Evolutionary conservation across 2,329 filamentous ascomycete species (phyloP).

Genomic region (Fusarium vanettenii): DNA sequence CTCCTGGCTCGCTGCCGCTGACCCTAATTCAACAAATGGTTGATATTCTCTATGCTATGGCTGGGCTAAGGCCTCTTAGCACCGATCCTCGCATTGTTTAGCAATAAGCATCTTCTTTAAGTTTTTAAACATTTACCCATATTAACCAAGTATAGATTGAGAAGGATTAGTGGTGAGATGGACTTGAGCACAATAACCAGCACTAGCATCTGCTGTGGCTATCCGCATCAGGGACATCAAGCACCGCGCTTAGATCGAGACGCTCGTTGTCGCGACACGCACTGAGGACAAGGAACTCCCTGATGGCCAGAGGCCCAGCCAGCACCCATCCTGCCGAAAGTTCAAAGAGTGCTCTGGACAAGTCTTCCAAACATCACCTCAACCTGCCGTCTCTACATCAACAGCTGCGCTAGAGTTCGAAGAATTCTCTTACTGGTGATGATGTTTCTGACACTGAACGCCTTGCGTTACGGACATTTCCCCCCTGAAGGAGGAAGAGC

Average conservation of each 20-base stretch:
- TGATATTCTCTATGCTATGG: not conserved
- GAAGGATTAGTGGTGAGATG: not conserved
- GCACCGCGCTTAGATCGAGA: not conserved
- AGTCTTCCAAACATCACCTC: not conserved
- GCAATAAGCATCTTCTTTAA: slow-evolving; percentile 6
- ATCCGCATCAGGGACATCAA: not conserved
- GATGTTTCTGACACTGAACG: not conserved
- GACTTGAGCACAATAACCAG: not conserved
- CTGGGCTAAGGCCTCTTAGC: not conserved
- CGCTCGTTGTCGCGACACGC: not conserved
- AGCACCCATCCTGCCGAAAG: not conserved
- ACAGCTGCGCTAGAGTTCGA: not conserved
- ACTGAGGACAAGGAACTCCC: not conserved
- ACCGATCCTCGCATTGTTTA: slow-evolving; percentile 2
- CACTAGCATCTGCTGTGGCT: not conserved
- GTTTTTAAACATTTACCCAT: slow-evolving; percentile 2
- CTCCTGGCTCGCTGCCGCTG: not conserved
- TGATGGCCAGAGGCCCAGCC: not conserved
- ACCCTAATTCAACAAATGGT: not conserved
- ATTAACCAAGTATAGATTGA: not conserved
- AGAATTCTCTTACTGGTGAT: not conserved
- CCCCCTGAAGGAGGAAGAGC: not conserved
- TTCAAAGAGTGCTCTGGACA: not conserved
- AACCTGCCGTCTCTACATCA: not conserved
- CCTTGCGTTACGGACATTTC: not conserved